Evolutionary conservation across 257 asterid species (phyloP), one percentile per base, ranked within the genome.

Genomic region (Lavandula angustifolia): DNA sequence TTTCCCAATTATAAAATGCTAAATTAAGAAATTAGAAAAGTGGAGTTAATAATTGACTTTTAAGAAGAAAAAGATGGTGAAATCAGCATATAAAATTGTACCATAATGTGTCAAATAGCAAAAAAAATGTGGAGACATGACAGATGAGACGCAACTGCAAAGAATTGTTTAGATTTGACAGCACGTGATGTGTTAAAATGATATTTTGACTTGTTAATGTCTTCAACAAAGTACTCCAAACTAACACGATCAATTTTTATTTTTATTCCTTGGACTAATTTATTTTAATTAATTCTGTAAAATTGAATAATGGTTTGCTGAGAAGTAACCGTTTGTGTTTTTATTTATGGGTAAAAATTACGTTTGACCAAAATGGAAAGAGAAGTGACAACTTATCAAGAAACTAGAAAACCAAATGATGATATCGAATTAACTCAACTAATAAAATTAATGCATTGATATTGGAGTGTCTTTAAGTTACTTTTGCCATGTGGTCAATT

Each of bases 61-160:
- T 42, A 44, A 63, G 49, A 70, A 49, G 10, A 66, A 59, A 52
- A 14, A 64, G 67, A 74, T 70, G 56, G 49, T 59, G 67, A 62
- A 66, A 70, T 47, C 5, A 49, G 73, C 72, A 62, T 33, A 66
- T 22, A 51, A 55, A 49, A 54, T 3, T 29, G 80, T 78, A 66
- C 77, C 64, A 76, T 76, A 79, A 79, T 72, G 71, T 70, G 79
- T 76, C 84, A 68, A 75, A 65, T 78, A 55, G 57, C 74, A 51
- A 61, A 57, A 17, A 57, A 22, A 79, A 69, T 69, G 64, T 49
- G 67, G 38, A 67, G 79, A 79, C 77, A 69, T 69, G 84, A 79
- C 77, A 42, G 73, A 62, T 56, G 66, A 69, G 84, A 75, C 78
- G 62, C 74, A 72, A 79, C 62, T 14, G 54, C 72, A 62, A 49